Base-by-base conservation (phyloP, 2,329 filamentous ascomycete species). In the Trichophyton rubrum region DNA sequence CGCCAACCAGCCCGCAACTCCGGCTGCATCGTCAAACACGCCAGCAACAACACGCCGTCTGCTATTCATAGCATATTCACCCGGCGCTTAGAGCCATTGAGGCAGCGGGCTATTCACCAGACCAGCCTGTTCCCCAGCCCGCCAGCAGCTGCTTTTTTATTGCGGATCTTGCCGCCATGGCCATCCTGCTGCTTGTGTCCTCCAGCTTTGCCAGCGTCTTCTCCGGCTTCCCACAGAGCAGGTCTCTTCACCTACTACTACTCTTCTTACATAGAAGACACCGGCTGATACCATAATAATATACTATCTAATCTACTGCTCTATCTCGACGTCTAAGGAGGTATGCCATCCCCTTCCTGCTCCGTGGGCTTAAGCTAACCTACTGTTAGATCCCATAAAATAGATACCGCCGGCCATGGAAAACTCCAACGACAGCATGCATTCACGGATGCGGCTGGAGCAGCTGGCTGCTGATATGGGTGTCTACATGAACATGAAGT, bases 391-490 rank as follows among this genome's bases (percentile, higher is more conserved):
- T 33, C 11, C 13, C 51, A 4, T 7, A 47, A 38, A 9, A 13
- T 3, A 38, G 6, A 1, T 13, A 3, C 33, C 27, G 27, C 33
- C 33, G 17, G 22, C 27, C 8, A 55, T 55, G 51, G 51, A 55
- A 30, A 4, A 3, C 24, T 55, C 51, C 8, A 33, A 33, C 51
- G 51, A 55, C 15, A 55, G 55, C 20, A 27, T 57, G 55, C 55
- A 57, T 49, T 47, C 57, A 11, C 64, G 56, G 30, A 43, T 40
- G 24, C 63, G 60, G 17, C 62, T 66, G 20, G 59, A 64, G 33
- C 45, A 64, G 59, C 45, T 66, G 40, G 60, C 64, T 58, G 59
- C 53, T 20, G 35, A 60, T 22, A 57, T 59, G 20, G 63, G 59
- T 6, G 58, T 60, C n/a, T 61, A 49, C 20, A 41, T 62, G 56